Conservation (phyloP, 768 basidiomycete genomes). For the Lactarius hengduanensis region DNA sequence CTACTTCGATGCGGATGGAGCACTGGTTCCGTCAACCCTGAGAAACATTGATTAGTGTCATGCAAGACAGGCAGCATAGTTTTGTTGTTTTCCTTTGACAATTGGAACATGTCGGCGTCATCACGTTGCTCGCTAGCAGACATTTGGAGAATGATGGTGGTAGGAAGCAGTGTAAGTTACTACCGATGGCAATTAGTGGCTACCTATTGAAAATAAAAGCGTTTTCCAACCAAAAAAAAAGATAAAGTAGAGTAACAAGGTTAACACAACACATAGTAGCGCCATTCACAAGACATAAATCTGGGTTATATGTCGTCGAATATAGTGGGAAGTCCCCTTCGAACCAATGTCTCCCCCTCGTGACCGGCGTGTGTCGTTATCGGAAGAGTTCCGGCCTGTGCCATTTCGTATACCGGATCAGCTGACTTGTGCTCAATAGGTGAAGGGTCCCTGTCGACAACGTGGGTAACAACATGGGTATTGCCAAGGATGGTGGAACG, state of each 20-base stretch:
- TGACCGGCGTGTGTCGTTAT: background rate
- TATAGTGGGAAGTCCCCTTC: background rate
- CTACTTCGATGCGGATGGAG: slow-evolving; percentile 3
- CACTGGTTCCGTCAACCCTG: background rate
- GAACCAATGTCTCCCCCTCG: background rate
- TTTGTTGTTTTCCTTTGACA: background rate
- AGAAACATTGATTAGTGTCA: background rate
- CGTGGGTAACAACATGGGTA: background rate
- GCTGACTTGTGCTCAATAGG: background rate
- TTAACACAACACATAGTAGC: too few relatives aligned
- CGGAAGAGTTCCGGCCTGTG: background rate
- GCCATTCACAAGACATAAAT: too few relatives aligned
- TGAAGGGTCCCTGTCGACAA: background rate
- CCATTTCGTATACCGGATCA: background rate
- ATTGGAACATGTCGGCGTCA: background rate
- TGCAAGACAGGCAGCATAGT: background rate
- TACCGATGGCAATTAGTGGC: too few relatives aligned
- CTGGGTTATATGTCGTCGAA: background rate
- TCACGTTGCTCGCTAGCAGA: background rate
- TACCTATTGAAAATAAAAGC: too few relatives aligned
- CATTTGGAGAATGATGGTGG: background rate
- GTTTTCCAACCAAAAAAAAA: too few relatives aligned
- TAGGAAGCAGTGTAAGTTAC: background rate
- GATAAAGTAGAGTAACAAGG: too few relatives aligned
- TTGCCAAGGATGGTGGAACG: background rate